phyloP scores from a whole-genome alignment of 345 rosid genomes.

The Citrus medica region DNA sequence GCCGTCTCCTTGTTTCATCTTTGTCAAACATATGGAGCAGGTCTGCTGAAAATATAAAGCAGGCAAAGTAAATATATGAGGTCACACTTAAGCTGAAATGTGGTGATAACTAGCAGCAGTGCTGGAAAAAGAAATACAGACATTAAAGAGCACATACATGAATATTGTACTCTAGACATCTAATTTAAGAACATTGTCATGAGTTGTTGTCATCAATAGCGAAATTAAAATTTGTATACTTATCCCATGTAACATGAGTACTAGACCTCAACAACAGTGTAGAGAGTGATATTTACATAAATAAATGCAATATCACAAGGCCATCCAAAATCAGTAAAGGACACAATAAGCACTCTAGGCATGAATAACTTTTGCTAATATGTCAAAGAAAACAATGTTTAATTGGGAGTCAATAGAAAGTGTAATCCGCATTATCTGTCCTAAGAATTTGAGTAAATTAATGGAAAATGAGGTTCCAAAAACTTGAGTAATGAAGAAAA shows the following conservation, averaged over 20 bases:
- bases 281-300: neutral
- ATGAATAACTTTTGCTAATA: neutral
- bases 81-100: neutral
- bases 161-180: neutral
- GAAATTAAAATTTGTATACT: neutral
- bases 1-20: conserved; percentile 84
- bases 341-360: neutral
- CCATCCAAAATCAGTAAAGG: neutral
- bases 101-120: neutral
- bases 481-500: neutral
- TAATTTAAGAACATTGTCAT: neutral
- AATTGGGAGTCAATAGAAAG: neutral
- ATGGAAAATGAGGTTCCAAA: neutral
- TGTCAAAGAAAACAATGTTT: neutral
- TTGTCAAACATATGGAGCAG: conserved; percentile 84
- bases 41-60: conserved; percentile 44
- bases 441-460: neutral
- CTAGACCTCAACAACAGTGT: neutral
- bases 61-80: neutral
- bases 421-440: neutral
- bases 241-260: neutral
- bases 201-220: neutral
- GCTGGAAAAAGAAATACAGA: neutral
- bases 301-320: neutral
- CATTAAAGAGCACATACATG: neutral